phyloP scores from a whole-genome alignment of 2,329 filamentous ascomycete genomes.

The Ampelomyces quisqualis region DNA sequence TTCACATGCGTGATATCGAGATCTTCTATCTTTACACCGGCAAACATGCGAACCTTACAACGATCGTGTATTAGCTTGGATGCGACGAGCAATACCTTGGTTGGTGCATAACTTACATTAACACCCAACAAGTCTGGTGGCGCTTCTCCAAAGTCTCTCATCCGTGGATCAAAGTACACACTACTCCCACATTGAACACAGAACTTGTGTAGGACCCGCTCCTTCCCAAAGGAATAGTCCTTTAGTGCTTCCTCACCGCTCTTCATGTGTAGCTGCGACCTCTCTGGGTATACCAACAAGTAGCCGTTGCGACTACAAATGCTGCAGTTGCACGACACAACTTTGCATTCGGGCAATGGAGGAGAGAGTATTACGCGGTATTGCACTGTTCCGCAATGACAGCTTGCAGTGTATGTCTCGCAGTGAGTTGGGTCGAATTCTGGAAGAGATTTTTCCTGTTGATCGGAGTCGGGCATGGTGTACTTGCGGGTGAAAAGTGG shows the following conservation, averaged over 20 bases:
- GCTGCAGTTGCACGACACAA: conserved; percentile 57
- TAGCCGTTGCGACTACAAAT: conserved; percentile 55
- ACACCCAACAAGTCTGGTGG: conserved; percentile 26
- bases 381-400: conserved; percentile 56
- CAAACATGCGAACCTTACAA: conserved; percentile 32
- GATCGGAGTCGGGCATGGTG: conserved; percentile 16
- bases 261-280: conserved; percentile 23
- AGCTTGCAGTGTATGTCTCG: conserved; percentile 52
- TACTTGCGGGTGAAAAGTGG: background rate
- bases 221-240: conserved; percentile 28
- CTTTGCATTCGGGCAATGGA: conserved; percentile 49
- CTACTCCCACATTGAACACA: conserved; percentile 31
- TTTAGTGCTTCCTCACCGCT: conserved; percentile 28
- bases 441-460: conserved; percentile 11
- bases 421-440: conserved; percentile 19
- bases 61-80: background rate
- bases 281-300: conserved; percentile 47
- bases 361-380: conserved; percentile 54
- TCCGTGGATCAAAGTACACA: conserved; percentile 32
- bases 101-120: conserved; percentile 24
- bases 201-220: conserved; percentile 31
- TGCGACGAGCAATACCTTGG: background rate
- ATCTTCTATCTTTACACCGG: conserved; percentile 26
- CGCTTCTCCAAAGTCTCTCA: conserved; percentile 22
- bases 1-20: conserved; percentile 26